These are phyloP conservation scores for Hylodesmum podocarpum DNA, from an alignment of 306 rosid species.

Conservation along the genomic window DNA sequence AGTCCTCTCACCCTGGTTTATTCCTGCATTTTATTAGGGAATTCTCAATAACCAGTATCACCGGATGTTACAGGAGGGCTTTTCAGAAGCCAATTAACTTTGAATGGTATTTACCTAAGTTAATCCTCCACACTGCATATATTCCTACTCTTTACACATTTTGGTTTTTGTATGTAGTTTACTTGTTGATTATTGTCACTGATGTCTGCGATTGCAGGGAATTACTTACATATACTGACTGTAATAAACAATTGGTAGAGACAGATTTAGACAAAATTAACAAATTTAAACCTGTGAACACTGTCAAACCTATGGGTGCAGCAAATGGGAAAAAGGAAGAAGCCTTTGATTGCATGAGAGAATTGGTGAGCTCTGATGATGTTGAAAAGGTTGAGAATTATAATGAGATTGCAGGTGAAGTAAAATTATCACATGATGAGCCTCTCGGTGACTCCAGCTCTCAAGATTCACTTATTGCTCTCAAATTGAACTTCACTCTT, in stretches of 20 bases:
- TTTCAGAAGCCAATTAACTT: slow-evolving; percentile 80
- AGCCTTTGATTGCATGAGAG: slow-evolving; percentile 29
- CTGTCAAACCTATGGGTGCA: slow-evolving; percentile 28
- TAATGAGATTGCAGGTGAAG: slow-evolving; percentile 34
- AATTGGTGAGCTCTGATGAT: slow-evolving; percentile 40
- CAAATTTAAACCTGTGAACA: slow-evolving; percentile 41
- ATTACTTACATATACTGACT: slow-evolving; percentile 65
- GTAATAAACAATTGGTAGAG: slow-evolving; percentile 64
- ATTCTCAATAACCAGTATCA: slow-evolving; percentile 83
- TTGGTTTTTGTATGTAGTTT: background rate
- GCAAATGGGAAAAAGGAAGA: slow-evolving; percentile 40
- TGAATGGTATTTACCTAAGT: slow-evolving; percentile 58
- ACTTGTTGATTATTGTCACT: slow-evolving; percentile 5
- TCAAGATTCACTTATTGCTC: slow-evolving; percentile 70
- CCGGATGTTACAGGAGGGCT: slow-evolving; percentile 88
- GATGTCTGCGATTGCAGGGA: slow-evolving; percentile 59
- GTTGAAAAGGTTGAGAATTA: slow-evolving; percentile 31
- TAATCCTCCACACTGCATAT: slow-evolving; percentile 3
- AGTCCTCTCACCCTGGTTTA: background rate
- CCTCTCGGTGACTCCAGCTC: slow-evolving; percentile 35
- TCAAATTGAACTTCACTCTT: slow-evolving; percentile 82
- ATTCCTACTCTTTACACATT: background rate
- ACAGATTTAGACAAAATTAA: slow-evolving; percentile 76
- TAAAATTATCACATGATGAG: slow-evolving; percentile 35
- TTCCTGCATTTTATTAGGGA: slow-evolving; percentile 56